Conservation (phyloP, 2,329 filamentous ascomycete species). For the Diplodia sapinea region DNA sequence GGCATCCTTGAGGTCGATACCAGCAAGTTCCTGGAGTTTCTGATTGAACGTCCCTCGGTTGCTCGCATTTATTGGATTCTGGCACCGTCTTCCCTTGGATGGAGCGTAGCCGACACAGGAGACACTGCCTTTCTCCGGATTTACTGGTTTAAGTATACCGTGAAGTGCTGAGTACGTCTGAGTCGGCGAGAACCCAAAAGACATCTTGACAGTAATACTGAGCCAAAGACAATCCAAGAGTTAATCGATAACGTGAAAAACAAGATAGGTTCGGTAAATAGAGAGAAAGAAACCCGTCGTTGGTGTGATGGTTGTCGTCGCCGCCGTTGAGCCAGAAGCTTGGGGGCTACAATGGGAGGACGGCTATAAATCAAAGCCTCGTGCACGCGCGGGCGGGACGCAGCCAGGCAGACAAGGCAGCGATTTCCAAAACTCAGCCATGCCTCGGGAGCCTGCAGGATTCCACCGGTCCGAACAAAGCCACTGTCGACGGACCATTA, state of each 20-base stretch:
- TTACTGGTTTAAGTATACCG: constrained; percentile 3
- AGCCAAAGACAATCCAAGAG: background rate
- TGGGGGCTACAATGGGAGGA: background rate
- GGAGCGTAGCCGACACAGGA: constrained; percentile 11
- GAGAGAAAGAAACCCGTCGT: background rate
- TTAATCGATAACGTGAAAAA: background rate
- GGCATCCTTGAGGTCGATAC: background rate
- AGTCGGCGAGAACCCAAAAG: background rate
- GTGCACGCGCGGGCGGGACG: background rate
- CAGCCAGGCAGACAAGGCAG: background rate
- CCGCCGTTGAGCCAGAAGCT: background rate
- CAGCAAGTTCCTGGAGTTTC: background rate
- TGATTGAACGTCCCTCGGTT: background rate
- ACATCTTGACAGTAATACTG: background rate
- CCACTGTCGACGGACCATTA: background rate
- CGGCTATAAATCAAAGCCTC: background rate
- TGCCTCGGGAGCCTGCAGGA: background rate
- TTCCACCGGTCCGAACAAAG: background rate
- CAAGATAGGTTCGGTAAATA: background rate
- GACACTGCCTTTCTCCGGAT: background rate
- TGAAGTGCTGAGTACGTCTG: background rate
- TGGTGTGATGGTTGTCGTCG: background rate
- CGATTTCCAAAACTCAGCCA: background rate
- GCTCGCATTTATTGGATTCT: background rate
- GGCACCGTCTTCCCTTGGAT: background rate